Conservation (phyloP, 805 yeast genomes). For the Metschnikowia gelsemii region DNA sequence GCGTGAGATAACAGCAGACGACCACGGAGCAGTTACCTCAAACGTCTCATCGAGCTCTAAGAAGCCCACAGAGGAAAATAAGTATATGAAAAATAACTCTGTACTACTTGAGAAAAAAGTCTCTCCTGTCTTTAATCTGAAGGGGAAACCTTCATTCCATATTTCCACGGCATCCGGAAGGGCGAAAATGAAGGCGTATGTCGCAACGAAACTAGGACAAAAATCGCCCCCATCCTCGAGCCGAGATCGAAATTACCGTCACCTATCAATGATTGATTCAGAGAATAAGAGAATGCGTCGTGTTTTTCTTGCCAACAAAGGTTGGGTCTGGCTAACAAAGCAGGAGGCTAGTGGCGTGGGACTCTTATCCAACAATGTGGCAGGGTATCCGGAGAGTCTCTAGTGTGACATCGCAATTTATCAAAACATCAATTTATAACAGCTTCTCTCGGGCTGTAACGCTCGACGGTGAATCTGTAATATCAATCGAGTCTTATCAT, state of each 20-base stretch:
- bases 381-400: not conserved
- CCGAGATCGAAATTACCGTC: not conserved
- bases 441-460: too few relatives aligned
- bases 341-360: slow-evolving; percentile 6
- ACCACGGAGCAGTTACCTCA: too few relatives aligned
- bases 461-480: too few relatives aligned
- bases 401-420: not conserved
- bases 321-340: slow-evolving; percentile 16
- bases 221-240: not conserved
- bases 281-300: slow-evolving; percentile 7
- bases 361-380: not conserved
- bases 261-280: slow-evolving; percentile 2
- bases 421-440: not conserved
- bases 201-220: too few relatives aligned
- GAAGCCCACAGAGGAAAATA: too few relatives aligned
- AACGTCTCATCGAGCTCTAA: too few relatives aligned
- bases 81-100: not conserved
- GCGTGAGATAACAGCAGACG: not conserved
- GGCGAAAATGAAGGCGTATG: slow-evolving; percentile 14
- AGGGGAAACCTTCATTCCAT: slow-evolving; percentile 13
- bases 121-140: not conserved
- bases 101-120: not conserved
- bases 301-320: slow-evolving; percentile 14
- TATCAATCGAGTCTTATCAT: too few relatives aligned
- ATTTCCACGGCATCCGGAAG: slow-evolving; percentile 16